Evolutionary conservation across 2,329 filamentous ascomycete species (phyloP).

Genomic region (Beauveria pseudobassiana): DNA sequence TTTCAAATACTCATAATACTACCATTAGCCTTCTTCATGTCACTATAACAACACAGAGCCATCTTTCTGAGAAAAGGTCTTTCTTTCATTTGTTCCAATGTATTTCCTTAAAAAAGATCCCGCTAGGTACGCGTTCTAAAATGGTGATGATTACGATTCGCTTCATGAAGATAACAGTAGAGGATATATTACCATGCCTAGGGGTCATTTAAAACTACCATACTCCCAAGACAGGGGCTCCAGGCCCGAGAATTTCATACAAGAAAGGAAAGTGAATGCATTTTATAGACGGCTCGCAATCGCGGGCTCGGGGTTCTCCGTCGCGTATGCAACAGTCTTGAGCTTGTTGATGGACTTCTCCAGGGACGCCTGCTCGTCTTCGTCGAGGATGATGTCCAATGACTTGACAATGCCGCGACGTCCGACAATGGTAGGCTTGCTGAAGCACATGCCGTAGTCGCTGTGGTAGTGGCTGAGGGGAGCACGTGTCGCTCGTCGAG

Average conservation of each 20-base stretch:
- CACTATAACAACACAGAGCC: too few relatives aligned
- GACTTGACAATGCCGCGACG: constrained; percentile 31
- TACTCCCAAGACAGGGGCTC: constrained; percentile 4
- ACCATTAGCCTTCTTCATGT: too few relatives aligned
- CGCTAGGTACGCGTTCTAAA: too few relatives aligned
- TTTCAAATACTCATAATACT: too few relatives aligned
- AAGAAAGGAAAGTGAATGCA: constrained; percentile 1
- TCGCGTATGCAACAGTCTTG: constrained; percentile 9
- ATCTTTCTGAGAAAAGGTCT: too few relatives aligned
- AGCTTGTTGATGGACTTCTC: constrained; percentile 11
- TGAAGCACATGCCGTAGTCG: constrained; percentile 40
- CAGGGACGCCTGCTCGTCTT: constrained; percentile 11
- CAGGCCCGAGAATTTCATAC: not conserved
- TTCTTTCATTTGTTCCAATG: not conserved
- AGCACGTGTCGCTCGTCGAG: constrained; percentile 38
- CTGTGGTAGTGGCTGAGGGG: constrained; percentile 41
- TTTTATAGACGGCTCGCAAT: constrained; percentile 7
- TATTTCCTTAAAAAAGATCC: too few relatives aligned
- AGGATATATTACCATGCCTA: constrained; percentile 10
- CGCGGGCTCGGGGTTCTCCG: constrained; percentile 8
- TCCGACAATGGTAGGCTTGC: constrained; percentile 40
- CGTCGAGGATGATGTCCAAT: constrained; percentile 5
- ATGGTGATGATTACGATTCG: not conserved
- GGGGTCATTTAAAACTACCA: constrained; percentile 4
- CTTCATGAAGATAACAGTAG: constrained; percentile 2